These are phyloP conservation scores for Yarrowia deformans DNA, from an alignment of 805 yeast genomes.

Conservation along the genomic window DNA sequence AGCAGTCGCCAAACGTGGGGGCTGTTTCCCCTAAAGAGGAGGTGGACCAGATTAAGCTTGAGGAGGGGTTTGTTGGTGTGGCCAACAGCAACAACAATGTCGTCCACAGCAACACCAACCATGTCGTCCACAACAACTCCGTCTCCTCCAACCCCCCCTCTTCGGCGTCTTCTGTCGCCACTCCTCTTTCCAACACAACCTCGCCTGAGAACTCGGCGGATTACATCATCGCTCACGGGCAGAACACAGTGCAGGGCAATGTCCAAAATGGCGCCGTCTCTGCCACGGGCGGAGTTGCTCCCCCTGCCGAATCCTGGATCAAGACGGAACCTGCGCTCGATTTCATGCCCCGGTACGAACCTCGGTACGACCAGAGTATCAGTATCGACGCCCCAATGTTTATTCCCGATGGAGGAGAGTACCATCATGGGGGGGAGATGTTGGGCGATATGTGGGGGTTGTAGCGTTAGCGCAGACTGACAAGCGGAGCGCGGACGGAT, in stretches of 20 bases:
- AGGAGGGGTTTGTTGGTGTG: not conserved
- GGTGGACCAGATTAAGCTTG: not conserved
- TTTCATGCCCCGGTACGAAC: constrained; percentile 33
- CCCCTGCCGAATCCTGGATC: not conserved
- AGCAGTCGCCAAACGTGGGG: not conserved
- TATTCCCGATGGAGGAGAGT: constrained; percentile 13
- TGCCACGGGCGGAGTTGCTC: too few relatives aligned
- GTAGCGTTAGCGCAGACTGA: not conserved
- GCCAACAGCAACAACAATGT: not conserved
- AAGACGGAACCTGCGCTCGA: constrained; percentile 22
- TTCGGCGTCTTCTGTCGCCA: not conserved
- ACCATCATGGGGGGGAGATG: constrained; percentile 10
- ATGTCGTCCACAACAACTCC: not conserved
- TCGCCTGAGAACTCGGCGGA: constrained; percentile 3
- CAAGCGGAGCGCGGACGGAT: too few relatives aligned
- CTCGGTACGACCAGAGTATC: constrained; percentile 17
- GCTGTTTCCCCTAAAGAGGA: not conserved
- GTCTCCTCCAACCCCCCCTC: not conserved
- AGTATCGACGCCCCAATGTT: constrained; percentile 23
- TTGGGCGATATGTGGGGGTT: constrained; percentile 15
- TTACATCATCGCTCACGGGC: not conserved
- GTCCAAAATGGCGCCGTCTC: too few relatives aligned
- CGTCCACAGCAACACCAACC: not conserved
- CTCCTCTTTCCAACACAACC: not conserved
- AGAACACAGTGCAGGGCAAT: too few relatives aligned